Evolutionary conservation across 495 filamentous ascomycete species (phyloP).

Genomic region (Friedmanniomyces endolithicus): DNA sequence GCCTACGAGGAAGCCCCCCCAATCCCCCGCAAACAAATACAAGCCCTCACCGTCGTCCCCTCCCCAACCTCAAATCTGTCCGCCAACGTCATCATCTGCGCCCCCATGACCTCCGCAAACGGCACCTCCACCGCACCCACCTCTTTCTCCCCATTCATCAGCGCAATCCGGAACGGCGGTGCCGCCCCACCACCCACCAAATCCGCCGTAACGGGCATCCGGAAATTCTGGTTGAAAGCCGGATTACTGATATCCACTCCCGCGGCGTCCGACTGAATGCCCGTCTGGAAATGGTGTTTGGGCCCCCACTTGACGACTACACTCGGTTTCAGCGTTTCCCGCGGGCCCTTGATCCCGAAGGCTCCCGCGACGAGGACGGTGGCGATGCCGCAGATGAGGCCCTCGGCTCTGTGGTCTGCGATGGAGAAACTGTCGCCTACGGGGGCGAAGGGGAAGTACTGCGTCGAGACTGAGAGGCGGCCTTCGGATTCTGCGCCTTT

Average conservation of each 20-base stretch:
- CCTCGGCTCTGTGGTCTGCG: slow-evolving; percentile 11
- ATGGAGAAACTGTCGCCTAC: slow-evolving; percentile 24
- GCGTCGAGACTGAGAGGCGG: slow-evolving; percentile 24
- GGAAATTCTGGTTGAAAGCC: slow-evolving; percentile 31
- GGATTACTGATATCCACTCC: slow-evolving; percentile 35
- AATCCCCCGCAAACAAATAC: slow-evolving; percentile 23
- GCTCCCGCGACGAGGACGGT: slow-evolving; percentile 31
- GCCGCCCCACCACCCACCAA: slow-evolving; percentile 19
- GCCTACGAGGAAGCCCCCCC: no score
- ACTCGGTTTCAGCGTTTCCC: slow-evolving; percentile 32
- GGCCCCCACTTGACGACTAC: slow-evolving; percentile 32
- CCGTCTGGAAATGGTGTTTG: slow-evolving; percentile 27
- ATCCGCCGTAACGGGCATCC: slow-evolving; percentile 26
- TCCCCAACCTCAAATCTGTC: slow-evolving; percentile 29
- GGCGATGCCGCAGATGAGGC: slow-evolving; percentile 25
- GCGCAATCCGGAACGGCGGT: slow-evolving; percentile 22
- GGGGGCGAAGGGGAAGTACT: slow-evolving; percentile 30
- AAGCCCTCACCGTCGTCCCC: slow-evolving; percentile 27
- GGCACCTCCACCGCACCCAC: slow-evolving; percentile 28
- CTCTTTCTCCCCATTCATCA: slow-evolving; percentile 30
- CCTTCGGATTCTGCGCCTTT: slow-evolving; percentile 26
- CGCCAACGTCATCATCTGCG: slow-evolving; percentile 26
- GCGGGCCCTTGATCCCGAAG: slow-evolving; percentile 25
- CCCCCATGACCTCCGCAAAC: slow-evolving; percentile 28
- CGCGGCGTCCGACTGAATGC: slow-evolving; percentile 29